A percentile compares a stretch with the other conserved stretches of the same genome.
Evolutionary conservation across 805 yeast species (phyloP).

Genomic region (Saturnispora quitensis): DNA sequence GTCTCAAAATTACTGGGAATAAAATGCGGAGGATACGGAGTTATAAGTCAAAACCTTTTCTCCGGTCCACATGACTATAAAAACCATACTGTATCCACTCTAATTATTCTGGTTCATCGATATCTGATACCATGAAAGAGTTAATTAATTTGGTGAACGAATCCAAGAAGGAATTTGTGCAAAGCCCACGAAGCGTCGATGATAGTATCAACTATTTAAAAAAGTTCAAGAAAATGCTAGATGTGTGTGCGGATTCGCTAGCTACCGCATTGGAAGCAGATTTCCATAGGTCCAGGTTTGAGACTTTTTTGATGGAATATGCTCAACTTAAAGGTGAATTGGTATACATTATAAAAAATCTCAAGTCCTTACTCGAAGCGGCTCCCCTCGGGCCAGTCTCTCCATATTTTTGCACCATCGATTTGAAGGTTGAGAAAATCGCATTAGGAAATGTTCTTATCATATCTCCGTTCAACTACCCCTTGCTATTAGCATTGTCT

Average conservation of each 20-base stretch:
- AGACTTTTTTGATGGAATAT: constrained; percentile 53
- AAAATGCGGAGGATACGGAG: no score
- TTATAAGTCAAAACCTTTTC: no score
- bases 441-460: constrained; percentile 63
- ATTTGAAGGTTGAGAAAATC: constrained; percentile 28
- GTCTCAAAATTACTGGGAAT: no score
- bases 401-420: constrained; percentile 20
- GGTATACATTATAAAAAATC: constrained; percentile 44
- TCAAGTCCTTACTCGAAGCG: constrained; percentile 55
- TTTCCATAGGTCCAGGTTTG: constrained; percentile 55
- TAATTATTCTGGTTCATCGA: no score
- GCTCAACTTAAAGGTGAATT: constrained; percentile 45
- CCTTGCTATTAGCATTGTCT: constrained; percentile 50
- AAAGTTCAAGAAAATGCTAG: neutral
- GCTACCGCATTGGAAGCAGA: constrained; percentile 54
- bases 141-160: no score
- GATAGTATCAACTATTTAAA: neutral
- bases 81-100: no score
- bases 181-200: neutral
- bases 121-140: no score
- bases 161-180: no score
- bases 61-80: no score
- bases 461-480: constrained; percentile 77
- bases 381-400: constrained; percentile 33
- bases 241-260: constrained; percentile 30